Base-by-base conservation (phyloP, 306 rosid species). In the Lathyrus tuberosus region DNA sequence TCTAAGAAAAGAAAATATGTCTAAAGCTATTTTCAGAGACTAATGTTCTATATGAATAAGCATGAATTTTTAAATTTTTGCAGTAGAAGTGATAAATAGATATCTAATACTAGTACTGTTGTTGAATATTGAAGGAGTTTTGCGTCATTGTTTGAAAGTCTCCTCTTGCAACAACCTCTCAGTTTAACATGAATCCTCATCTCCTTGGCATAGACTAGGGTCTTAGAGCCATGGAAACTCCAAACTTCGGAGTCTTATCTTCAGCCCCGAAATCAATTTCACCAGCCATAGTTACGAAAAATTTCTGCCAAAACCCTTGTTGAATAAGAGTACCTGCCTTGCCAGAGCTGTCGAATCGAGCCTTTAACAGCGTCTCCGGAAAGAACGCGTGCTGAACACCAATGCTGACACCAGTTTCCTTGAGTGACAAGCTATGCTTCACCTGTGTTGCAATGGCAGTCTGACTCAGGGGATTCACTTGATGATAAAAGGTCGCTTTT, bases 401-500 rank as follows among this genome's bases (percentile, higher is more conserved):
- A 42, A 89, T 37, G n/a, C 83, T 64, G 30, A 82, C 60, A 5
- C 82, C 79, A 15, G 82, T 83, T 31, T 81, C 82, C 22, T 26
- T 60, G 61, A 33, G 17, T 54, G 86, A 83, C 58, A 86, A 68
- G n/a, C 82, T 78, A 44, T 86, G 79, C 73, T 80, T 85, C 64
- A 86, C 42, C 78, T 86, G 90, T 26, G 92, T 86, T 53, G 90
- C 96, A 52, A 86, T 65, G 74, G 92, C 88, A 3, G 88, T 84
- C 76, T 65, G 76, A 18, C 77, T 79, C 38, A 69, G 73, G 28
- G 88, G 90, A 64, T 85, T 81, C 77, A 85, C 80, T 46, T 71
- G 73, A 58, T 80, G 85, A 72, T 71, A 78, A 52, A 78, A 73
- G 1, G 90, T 73, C 4, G 85, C 92, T 80, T 78, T 89, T 71